phyloP scores from a whole-genome alignment of 1,284 basidiomycete genomes.

The Phylloporus gajari region DNA sequence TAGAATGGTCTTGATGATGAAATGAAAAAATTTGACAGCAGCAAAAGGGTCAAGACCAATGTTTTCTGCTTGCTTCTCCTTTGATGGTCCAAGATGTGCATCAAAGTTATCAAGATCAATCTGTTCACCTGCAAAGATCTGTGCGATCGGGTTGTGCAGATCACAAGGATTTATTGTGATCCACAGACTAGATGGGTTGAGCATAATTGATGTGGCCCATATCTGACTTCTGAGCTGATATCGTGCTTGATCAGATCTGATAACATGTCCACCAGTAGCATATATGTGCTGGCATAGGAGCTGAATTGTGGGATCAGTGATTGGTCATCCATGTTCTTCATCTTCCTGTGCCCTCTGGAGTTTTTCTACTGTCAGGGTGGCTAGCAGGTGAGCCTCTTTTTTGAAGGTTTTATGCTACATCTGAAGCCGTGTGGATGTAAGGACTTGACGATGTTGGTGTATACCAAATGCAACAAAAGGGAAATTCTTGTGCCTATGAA shows the following conservation, averaged over 20 bases:
- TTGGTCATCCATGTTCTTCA: background rate
- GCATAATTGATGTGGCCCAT: slow-evolving; percentile 18
- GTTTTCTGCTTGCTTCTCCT: slow-evolving; percentile 38
- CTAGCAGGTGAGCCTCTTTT: background rate
- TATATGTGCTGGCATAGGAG: background rate
- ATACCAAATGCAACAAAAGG: background rate
- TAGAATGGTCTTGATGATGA: slow-evolving; percentile 43
- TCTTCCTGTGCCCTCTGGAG: background rate
- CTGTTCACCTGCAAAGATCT: slow-evolving; percentile 51
- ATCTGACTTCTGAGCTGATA: slow-evolving; percentile 20
- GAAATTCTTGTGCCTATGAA: background rate
- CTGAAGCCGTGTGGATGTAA: background rate
- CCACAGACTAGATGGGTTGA: slow-evolving; percentile 15
- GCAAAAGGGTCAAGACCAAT: slow-evolving; percentile 52
- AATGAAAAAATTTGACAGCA: slow-evolving; percentile 51
- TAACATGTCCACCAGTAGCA: background rate
- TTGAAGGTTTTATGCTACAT: background rate
- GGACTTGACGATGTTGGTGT: background rate
- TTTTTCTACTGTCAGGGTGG: background rate
- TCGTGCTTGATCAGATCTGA: background rate
- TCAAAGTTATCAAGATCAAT: slow-evolving; percentile 47
- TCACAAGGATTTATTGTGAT: slow-evolving; percentile 42
- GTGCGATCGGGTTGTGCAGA: slow-evolving; percentile 45
- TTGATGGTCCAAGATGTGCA: slow-evolving; percentile 44
- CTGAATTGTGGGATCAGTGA: background rate